Conservation (phyloP, 2,329 filamentous ascomycete genomes). For the Aplosporella prunicola region DNA sequence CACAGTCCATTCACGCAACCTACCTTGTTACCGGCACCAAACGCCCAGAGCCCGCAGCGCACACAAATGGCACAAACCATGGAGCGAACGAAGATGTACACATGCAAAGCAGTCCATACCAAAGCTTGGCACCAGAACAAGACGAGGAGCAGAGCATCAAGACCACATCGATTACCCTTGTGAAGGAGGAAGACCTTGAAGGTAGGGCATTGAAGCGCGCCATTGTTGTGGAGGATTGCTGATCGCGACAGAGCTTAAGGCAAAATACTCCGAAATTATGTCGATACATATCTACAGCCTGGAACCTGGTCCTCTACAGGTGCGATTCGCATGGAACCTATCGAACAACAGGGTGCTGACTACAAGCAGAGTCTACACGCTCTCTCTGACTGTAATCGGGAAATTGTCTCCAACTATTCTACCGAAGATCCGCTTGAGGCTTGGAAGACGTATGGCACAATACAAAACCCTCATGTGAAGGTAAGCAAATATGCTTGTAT, state of each 20-base stretch:
- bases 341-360: too few species aligned
- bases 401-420: slow-evolving; percentile 46
- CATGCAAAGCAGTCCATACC: slow-evolving; percentile 57
- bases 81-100: slow-evolving; percentile 48
- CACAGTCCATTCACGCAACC: slow-evolving; percentile 76
- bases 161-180: slow-evolving; percentile 54
- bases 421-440: slow-evolving; percentile 50
- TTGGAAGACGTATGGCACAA: slow-evolving; percentile 59
- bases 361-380: slow-evolving; percentile 57
- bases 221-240: too few species aligned
- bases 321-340: slow-evolving; percentile 41
- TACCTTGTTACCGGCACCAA: slow-evolving; percentile 73
- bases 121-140: slow-evolving; percentile 45
- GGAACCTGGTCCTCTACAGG: slow-evolving; percentile 52
- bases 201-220: too few species aligned
- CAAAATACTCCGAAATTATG: slow-evolving; percentile 60
- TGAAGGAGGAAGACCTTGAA: slow-evolving; percentile 62
- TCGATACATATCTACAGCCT: slow-evolving; percentile 86
- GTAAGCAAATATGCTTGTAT: slow-evolving; percentile 23
- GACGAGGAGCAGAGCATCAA: slow-evolving; percentile 42
- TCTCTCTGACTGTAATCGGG: slow-evolving; percentile 59
- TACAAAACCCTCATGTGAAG: slow-evolving; percentile 62
- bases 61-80: slow-evolving; percentile 11
- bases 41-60: slow-evolving; percentile 23
- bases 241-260: slow-evolving; percentile 62